A percentile compares a stretch with the other conserved stretches of the same genome.
Evolutionary conservation across 2,329 filamentous ascomycete genomes (phyloP).

Genomic region (Aspergillus vadensis): DNA sequence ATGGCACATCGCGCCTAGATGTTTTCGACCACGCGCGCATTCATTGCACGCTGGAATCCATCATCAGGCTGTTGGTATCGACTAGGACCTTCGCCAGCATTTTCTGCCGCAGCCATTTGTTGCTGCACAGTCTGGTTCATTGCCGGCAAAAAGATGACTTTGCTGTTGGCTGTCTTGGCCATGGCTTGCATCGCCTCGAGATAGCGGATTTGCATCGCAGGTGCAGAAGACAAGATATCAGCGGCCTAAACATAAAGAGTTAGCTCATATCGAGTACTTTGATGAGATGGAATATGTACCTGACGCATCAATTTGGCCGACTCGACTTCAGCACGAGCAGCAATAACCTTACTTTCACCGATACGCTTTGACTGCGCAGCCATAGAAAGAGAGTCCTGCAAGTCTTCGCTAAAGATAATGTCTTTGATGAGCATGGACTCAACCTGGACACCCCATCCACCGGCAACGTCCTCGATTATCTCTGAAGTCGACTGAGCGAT

Average conservation of each 20-base stretch:
- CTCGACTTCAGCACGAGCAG: conserved; percentile 94
- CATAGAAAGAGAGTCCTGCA: conserved; percentile 97
- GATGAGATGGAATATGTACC: conserved; percentile 33
- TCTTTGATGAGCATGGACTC: conserved; percentile 99
- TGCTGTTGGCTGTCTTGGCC: conserved; percentile 88
- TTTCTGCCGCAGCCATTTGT: conserved; percentile 53
- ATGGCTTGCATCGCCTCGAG: conserved; percentile 98
- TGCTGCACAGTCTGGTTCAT: conserved; percentile 60
- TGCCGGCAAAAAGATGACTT: conserved; percentile 80
- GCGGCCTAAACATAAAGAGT: conserved; percentile 59
- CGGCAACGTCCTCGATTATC: conserved; percentile 94
- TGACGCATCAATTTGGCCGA: conserved; percentile 82
- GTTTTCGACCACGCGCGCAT: conserved; percentile 79
- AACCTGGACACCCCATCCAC: conserved; percentile 92
- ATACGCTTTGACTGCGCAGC: conserved; percentile 98
- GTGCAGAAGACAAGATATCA: conserved; percentile 86
- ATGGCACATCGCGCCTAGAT: conserved; percentile 58
- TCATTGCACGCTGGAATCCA: conserved; percentile 78
- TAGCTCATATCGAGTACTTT: conserved; percentile 6
- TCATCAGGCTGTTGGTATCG: conserved; percentile 54
- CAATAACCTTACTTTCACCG: conserved; percentile 97
- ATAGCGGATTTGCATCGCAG: conserved; percentile 97
- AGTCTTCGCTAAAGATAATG: conserved; percentile 92
- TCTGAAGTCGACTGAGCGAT: conserved; percentile 92
- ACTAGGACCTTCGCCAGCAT: conserved; percentile 59